phyloP scores from a whole-genome alignment of 805 yeast genomes.

The Metschnikowia corniflorae region DNA sequence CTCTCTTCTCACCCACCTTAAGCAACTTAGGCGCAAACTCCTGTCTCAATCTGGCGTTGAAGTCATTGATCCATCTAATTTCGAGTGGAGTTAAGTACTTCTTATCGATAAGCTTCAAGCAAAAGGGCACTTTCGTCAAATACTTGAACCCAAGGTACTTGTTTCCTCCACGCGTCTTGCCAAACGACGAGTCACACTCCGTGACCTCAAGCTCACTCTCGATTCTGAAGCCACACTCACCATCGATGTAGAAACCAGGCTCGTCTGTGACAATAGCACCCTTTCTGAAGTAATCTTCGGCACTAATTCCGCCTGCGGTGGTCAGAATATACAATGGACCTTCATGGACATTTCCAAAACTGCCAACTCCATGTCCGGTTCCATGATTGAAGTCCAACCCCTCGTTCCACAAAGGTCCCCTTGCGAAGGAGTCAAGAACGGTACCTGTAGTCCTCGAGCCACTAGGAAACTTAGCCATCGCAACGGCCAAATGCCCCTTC shows the following conservation, averaged over 20 bases:
- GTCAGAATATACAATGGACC: constrained; percentile 84
- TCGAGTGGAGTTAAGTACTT: constrained; percentile 29
- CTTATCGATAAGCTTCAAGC: constrained; percentile 33
- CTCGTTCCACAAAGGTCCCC: constrained; percentile 75
- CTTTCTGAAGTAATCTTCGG: constrained; percentile 34
- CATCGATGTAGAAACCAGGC: constrained; percentile 91
- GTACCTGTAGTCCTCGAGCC: constrained; percentile 61
- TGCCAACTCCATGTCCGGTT: constrained; percentile 97
- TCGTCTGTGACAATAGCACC: constrained; percentile 88
- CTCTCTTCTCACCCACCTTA: constrained; percentile 52
- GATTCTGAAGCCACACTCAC: constrained; percentile 84
- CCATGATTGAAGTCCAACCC: constrained; percentile 93
- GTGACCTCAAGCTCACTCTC: constrained; percentile 76
- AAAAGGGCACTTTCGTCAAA: constrained; percentile 41
- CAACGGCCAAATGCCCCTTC: constrained; percentile 88
- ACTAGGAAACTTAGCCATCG: constrained; percentile 72
- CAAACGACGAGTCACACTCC: constrained; percentile 37
- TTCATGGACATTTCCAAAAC: constrained; percentile 88
- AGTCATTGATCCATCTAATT: constrained; percentile 38
- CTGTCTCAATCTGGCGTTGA: constrained; percentile 29
- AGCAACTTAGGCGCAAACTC: constrained; percentile 39
- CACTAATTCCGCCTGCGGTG: constrained; percentile 48
- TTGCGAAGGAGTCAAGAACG: constrained; percentile 74
- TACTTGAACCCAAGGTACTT: constrained; percentile 37
- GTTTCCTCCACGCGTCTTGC: constrained; percentile 27